Conservation (phyloP, 345 rosid species). For the Eucalyptus cladocalyx region DNA sequence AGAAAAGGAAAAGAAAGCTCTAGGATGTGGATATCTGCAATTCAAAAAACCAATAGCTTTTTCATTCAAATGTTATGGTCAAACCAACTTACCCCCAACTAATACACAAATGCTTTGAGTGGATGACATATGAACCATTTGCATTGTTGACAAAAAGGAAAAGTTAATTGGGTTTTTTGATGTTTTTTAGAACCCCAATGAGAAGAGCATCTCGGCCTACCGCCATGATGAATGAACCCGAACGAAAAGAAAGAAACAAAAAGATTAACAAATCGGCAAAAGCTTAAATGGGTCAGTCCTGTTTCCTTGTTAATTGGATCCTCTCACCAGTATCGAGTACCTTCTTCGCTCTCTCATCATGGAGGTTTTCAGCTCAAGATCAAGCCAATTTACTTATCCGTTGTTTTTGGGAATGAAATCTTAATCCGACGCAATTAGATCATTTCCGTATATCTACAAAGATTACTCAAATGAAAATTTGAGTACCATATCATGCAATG, state of each 20-base stretch:
- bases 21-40: not conserved
- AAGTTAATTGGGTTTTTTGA: not conserved
- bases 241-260: not conserved
- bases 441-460: not conserved
- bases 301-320: not conserved
- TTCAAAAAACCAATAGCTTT: not conserved
- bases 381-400: not conserved
- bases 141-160: not conserved
- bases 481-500: not conserved
- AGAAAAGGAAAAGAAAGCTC: not conserved
- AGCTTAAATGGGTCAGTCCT: not conserved
- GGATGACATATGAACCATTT: not conserved
- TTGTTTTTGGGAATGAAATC: not conserved
- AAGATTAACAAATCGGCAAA: not conserved
- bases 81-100: not conserved
- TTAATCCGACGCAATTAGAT: not conserved
- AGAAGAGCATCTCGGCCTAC: not conserved
- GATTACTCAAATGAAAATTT: not conserved
- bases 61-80: not conserved
- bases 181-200: not conserved
- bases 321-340: not conserved
- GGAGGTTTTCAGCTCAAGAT: not conserved
- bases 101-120: not conserved
- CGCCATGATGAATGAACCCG: not conserved
- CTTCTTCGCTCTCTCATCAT: not conserved